phyloP scores from a whole-genome alignment of 768 basidiomycete species.

The Trametes maxima region DNA sequence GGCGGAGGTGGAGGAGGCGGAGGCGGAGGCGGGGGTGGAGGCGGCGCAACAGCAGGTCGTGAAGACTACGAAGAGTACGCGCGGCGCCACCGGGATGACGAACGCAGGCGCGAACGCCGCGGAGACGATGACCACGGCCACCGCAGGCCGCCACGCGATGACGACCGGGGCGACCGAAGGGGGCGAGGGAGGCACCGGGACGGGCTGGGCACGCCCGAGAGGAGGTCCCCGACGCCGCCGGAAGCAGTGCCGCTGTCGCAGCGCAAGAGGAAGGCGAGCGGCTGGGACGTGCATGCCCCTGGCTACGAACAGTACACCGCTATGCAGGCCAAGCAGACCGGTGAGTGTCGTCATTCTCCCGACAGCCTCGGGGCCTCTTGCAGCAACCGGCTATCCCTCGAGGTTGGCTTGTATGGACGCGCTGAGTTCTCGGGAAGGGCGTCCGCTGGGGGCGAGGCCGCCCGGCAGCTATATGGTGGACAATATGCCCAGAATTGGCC shows the following conservation, averaged over 20 bases:
- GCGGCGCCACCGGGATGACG: conserved; percentile 40
- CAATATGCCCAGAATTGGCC: conserved; percentile 1
- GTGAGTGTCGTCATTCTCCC: conserved; percentile 42
- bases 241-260: conserved; percentile 81
- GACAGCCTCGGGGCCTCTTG: background rate
- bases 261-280: conserved; percentile 84
- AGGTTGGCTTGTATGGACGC: no score
- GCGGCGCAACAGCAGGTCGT: conserved; percentile 24
- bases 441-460: no score
- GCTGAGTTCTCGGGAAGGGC: background rate
- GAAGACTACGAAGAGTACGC: conserved; percentile 28
- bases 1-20: conserved; percentile 33
- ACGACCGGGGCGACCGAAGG: conserved; percentile 46
- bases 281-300: conserved; percentile 95
- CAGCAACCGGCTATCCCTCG: background rate
- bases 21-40: conserved; percentile 33
- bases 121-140: conserved; percentile 42
- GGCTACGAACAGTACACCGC: conserved; percentile 96
- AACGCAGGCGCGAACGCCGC: conserved; percentile 37
- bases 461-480: background rate
- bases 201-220: conserved; percentile 67
- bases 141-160: conserved; percentile 35
- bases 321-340: conserved; percentile 98
- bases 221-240: conserved; percentile 89
- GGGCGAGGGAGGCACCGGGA: conserved; percentile 56